Conservation (phyloP, 1,284 basidiomycete species). For the Golubevia pallescens region DNA sequence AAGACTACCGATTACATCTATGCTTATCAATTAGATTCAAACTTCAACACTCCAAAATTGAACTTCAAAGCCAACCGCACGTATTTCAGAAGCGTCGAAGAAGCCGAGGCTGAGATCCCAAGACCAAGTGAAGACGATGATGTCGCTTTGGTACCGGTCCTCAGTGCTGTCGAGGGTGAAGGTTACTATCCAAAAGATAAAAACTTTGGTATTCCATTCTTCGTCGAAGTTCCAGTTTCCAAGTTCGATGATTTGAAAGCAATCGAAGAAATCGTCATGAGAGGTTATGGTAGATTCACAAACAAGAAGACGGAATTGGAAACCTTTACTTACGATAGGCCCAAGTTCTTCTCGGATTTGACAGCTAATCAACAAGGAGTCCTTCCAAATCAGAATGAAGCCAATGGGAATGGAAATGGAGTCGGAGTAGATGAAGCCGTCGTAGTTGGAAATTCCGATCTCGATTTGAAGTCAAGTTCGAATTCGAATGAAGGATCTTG, state of each 20-base stretch:
- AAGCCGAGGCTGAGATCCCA: constrained; percentile 24
- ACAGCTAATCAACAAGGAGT: too few relatives aligned
- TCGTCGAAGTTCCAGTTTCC: constrained; percentile 38
- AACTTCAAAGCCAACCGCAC: constrained; percentile 24
- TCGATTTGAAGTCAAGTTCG: too few relatives aligned
- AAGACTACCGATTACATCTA: constrained; percentile 42
- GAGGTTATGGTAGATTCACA: constrained; percentile 32
- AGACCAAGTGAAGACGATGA: constrained; percentile 23
- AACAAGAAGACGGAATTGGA: constrained; percentile 10
- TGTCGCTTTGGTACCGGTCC: constrained; percentile 43
- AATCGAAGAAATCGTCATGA: constrained; percentile 26
- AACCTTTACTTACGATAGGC: too few relatives aligned
- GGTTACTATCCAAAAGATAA: constrained; percentile 14
- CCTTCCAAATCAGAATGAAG: too few relatives aligned
- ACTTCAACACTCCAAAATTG: constrained; percentile 16
- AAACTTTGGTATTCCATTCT: constrained; percentile 50
- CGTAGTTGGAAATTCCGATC: too few relatives aligned
- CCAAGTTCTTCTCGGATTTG: too few relatives aligned
- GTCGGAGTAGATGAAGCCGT: too few relatives aligned
- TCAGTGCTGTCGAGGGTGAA: constrained; percentile 19
- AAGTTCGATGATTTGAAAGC: constrained; percentile 26
- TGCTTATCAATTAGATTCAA: constrained; percentile 41
- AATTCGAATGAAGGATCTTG: too few relatives aligned
- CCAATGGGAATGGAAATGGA: too few relatives aligned
- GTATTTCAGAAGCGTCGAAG: constrained; percentile 28